These are phyloP conservation scores for Apiospora phragmitis DNA, from an alignment of 2,329 filamentous ascomycete genomes.

Conservation along the genomic window DNA sequence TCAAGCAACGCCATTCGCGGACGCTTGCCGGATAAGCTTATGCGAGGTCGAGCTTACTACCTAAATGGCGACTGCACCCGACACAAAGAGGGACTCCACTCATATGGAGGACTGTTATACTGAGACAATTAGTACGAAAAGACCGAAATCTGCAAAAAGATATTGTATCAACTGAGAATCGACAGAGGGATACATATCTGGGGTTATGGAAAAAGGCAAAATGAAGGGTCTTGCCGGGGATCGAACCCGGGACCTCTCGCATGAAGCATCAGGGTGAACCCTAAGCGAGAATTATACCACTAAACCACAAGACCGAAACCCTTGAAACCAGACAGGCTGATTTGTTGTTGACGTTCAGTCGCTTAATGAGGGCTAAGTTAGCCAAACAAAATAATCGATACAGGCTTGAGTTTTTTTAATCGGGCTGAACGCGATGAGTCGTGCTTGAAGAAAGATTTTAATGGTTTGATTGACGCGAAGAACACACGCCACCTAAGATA, in stretches of 20 bases:
- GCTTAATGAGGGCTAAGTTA: neutral
- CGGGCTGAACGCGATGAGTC: neutral
- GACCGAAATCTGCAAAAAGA: neutral
- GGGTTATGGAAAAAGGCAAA: neutral
- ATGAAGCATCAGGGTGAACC: conserved; percentile 4
- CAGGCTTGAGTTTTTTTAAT: neutral
- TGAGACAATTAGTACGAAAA: neutral
- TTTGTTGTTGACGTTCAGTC: neutral
- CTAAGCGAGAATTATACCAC: conserved; percentile 14
- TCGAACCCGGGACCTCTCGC: conserved; percentile 14
- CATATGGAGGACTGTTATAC: neutral
- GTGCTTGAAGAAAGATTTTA: neutral
- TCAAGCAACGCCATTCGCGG: neutral
- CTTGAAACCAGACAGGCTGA: neutral
- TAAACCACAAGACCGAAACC: conserved; percentile 12
- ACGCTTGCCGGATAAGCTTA: neutral
- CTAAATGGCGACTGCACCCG: neutral
- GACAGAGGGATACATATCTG: too few species aligned
- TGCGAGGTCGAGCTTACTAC: neutral
- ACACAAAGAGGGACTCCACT: neutral
- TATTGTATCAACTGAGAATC: neutral
- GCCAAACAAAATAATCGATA: too few species aligned
- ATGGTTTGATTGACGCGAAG: neutral
- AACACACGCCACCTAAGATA: neutral
- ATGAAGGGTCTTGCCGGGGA: conserved; percentile 11